Conservation (phyloP, 164 flowering plant genomes). For the Sextonia rubra region DNA sequence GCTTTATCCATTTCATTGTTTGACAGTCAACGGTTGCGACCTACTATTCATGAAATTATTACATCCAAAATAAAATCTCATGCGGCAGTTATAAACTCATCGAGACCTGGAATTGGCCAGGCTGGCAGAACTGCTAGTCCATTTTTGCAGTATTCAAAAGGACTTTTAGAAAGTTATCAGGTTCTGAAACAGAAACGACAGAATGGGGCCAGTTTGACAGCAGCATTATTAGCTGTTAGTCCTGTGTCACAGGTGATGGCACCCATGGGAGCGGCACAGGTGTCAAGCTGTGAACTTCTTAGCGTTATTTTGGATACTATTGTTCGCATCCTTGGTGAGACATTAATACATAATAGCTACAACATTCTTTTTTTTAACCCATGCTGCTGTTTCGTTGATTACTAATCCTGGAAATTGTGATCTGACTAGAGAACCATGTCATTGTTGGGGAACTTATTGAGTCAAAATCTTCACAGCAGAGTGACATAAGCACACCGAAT, state of each 20-base stretch:
- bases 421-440: constrained; percentile 82
- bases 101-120: constrained; percentile 46
- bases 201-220: constrained; percentile 58
- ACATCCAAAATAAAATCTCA: constrained; percentile 80
- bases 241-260: constrained; percentile 94
- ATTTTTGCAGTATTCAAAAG: constrained; percentile 52
- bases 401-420: constrained; percentile 8
- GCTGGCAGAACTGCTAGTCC: constrained; percentile 32
- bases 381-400: neutral
- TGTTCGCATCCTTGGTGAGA: constrained; percentile 79
- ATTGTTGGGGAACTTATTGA: constrained; percentile 94
- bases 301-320: constrained; percentile 71
- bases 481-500: constrained; percentile 65
- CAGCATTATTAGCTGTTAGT: constrained; percentile 71
- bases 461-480: constrained; percentile 51
- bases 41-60: constrained; percentile 88
- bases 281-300: constrained; percentile 81
- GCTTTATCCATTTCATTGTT: constrained; percentile 1
- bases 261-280: constrained; percentile 84
- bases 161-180: constrained; percentile 55
- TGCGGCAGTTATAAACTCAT: constrained; percentile 42
- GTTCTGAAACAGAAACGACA: constrained; percentile 66
- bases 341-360: neutral
- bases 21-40: constrained; percentile 86
- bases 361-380: neutral